Conservation (phyloP, 2,329 filamentous ascomycete genomes). For the Fusarium pseudoanthophilum region DNA sequence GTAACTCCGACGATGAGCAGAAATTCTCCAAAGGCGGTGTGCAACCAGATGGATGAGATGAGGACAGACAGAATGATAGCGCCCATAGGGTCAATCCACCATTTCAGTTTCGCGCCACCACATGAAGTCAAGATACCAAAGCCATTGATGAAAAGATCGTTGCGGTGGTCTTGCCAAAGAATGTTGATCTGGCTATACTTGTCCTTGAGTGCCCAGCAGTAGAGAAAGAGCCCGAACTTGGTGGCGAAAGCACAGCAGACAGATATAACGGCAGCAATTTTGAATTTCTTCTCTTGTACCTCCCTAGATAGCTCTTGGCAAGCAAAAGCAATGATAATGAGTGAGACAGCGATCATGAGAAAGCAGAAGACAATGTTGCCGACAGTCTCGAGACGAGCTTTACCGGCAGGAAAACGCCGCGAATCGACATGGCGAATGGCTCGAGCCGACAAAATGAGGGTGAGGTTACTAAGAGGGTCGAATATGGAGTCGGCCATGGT, state of each 20-base stretch:
- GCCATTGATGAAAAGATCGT: slow-evolving; percentile 96
- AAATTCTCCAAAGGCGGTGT: slow-evolving; percentile 89
- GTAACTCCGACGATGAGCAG: slow-evolving; percentile 90
- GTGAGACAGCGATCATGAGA: slow-evolving; percentile 91
- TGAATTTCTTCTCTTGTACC: slow-evolving; percentile 71
- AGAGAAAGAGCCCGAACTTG: slow-evolving; percentile 85
- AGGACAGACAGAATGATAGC: slow-evolving; percentile 84
- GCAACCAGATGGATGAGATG: slow-evolving; percentile 83
- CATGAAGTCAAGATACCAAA: slow-evolving; percentile 91
- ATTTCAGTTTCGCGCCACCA: slow-evolving; percentile 86
- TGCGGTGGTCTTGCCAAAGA: slow-evolving; percentile 96
- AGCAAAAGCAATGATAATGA: slow-evolving; percentile 92
- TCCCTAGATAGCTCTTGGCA: slow-evolving; percentile 69
- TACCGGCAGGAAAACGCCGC: slow-evolving; percentile 88
- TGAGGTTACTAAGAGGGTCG: slow-evolving; percentile 89
- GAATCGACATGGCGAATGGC: slow-evolving; percentile 90
- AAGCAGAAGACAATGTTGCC: slow-evolving; percentile 98
- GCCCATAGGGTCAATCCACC: slow-evolving; percentile 96
- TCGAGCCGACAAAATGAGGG: slow-evolving; percentile 85
- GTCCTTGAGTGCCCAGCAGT: slow-evolving; percentile 91
- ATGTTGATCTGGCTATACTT: slow-evolving; percentile 93
- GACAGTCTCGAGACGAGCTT: slow-evolving; percentile 92
- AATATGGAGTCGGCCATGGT: slow-evolving; percentile 97
- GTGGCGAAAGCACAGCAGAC: slow-evolving; percentile 86
- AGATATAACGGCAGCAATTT: slow-evolving; percentile 85